Evolutionary conservation across 345 rosid genomes (phyloP).

Genomic region (Acer campestre): DNA sequence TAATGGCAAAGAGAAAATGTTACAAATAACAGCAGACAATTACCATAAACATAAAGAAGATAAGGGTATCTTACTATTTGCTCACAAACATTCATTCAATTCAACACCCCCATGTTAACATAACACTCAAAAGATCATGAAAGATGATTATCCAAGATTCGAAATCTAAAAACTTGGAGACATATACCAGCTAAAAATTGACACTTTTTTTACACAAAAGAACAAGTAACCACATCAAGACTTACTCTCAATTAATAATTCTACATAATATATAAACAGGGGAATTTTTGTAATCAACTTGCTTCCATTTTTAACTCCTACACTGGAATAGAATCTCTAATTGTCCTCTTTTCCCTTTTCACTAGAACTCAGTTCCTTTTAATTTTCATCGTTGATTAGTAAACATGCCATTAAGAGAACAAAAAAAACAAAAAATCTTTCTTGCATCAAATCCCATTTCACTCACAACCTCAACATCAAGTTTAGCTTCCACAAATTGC

Average conservation of each 20-base stretch:
- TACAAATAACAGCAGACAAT: conserved; percentile 2
- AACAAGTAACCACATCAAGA: neutral
- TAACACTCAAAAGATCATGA: neutral
- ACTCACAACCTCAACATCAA: too few species aligned
- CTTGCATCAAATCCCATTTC: neutral
- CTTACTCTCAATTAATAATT: neutral
- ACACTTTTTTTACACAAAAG: neutral
- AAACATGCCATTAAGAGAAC: neutral
- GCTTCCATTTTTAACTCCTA: neutral
- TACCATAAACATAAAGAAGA: neutral
- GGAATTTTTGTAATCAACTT: neutral
- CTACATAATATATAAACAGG: neutral
- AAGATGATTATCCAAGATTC: neutral
- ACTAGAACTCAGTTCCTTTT: neutral
- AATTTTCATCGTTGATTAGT: too few species aligned
- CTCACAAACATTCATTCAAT: neutral
- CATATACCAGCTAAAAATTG: neutral
- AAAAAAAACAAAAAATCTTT: neutral
- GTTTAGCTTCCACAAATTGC: too few species aligned
- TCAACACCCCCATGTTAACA: too few species aligned
- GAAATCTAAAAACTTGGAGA: neutral
- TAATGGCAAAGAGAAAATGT: conserved; percentile 4
- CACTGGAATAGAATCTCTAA: too few species aligned
- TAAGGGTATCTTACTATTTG: neutral
- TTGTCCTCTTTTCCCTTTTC: neutral